Conservation (phyloP, 352 stramenopile species). For the Pythium oligandrum region DNA sequence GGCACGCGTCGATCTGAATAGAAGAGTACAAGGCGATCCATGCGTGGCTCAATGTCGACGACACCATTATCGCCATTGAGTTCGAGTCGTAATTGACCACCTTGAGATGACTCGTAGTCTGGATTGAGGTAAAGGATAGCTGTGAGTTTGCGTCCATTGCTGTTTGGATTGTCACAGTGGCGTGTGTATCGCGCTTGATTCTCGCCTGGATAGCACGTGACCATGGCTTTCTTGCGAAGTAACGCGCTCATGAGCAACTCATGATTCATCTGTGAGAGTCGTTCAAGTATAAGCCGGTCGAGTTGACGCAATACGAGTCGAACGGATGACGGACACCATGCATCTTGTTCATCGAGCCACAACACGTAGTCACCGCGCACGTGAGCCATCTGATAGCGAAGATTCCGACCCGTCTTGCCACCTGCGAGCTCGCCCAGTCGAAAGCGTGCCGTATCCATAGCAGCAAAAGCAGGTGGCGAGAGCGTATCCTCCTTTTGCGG, state of each 20-base stretch:
- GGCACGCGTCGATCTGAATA: constrained; percentile 40
- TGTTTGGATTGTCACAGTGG: constrained; percentile 51
- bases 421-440: constrained; percentile 35
- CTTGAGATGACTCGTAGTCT: background rate
- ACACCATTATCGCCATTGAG: background rate
- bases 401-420: constrained; percentile 34
- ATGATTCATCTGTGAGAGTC: constrained; percentile 12
- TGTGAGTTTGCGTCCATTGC: constrained; percentile 42
- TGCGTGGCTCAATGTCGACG: constrained; percentile 8
- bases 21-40: constrained; percentile 39
- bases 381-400: constrained; percentile 41
- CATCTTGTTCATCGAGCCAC: constrained; percentile 41
- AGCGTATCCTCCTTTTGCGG: background rate
- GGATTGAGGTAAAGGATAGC: constrained; percentile 52
- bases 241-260: constrained; percentile 23
- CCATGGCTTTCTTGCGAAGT: constrained; percentile 44
- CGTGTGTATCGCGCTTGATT: constrained; percentile 32
- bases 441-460: constrained; percentile 9
- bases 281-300: constrained; percentile 33
- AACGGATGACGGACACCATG: constrained; percentile 22
- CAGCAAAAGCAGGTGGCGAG: background rate
- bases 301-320: constrained; percentile 27
- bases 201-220: constrained; percentile 41
- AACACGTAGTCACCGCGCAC: constrained; percentile 46
- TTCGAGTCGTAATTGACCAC: background rate